Evolutionary conservation across 257 asterid genomes (phyloP).

Genomic region (Solanum piurae): DNA sequence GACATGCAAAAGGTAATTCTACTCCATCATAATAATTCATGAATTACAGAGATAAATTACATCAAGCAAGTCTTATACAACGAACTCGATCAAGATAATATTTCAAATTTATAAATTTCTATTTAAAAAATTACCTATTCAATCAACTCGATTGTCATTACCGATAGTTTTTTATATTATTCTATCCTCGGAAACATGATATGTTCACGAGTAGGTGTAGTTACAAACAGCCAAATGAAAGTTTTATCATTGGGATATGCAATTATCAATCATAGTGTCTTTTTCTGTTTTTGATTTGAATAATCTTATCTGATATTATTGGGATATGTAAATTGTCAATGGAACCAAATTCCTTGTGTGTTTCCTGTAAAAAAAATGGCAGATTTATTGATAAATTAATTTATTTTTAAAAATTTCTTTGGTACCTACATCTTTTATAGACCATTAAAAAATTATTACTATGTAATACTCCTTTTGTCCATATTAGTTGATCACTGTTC

Average conservation of each 20-base stretch:
- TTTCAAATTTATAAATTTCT: accelerated
- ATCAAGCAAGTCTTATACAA: too few relatives aligned
- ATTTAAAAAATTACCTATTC: accelerated
- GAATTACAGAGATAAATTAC: too few relatives aligned
- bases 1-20: too few relatives aligned
- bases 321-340: not conserved
- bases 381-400: not conserved
- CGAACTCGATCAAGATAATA: accelerated
- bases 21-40: too few relatives aligned
- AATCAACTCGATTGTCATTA: not conserved
- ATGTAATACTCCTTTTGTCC: too few relatives aligned
- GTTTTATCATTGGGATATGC: not conserved
- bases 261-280: not conserved
- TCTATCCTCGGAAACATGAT: not conserved
- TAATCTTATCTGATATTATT: not conserved
- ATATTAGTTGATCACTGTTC: too few relatives aligned
- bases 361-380: not conserved
- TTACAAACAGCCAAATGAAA: not conserved
- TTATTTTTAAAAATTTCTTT: not conserved
- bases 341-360: not conserved
- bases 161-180: not conserved
- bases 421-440: not conserved
- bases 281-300: not conserved
- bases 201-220: not conserved
- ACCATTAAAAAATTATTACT: not conserved